Evolutionary conservation across 1,284 basidiomycete genomes (phyloP).

Genomic region (Xerocomus amazonicus): DNA sequence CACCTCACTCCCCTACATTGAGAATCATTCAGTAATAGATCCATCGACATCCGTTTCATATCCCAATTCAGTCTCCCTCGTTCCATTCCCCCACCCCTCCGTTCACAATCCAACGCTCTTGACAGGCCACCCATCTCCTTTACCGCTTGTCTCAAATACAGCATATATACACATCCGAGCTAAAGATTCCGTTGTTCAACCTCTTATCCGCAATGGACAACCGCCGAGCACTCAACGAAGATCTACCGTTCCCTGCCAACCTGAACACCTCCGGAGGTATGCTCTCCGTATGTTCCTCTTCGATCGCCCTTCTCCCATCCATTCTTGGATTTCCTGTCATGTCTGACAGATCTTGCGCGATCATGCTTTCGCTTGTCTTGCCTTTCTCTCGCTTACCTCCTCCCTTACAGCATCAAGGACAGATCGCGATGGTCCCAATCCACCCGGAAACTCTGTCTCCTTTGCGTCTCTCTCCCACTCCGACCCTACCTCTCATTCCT

Average conservation of each 20-base stretch:
- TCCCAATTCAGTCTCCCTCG: slow-evolving; percentile 1
- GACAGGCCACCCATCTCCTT: no score
- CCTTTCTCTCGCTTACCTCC: slow-evolving; percentile 7
- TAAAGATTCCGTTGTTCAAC: background rate
- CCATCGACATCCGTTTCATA: background rate
- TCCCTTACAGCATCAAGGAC: slow-evolving; percentile 8
- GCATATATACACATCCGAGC: slow-evolving; percentile 4
- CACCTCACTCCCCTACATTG: slow-evolving; percentile 3
- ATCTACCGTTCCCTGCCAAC: slow-evolving; percentile 10
- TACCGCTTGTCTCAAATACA: background rate
- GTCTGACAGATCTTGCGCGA: slow-evolving; percentile 17
- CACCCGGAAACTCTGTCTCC: slow-evolving; percentile 1
- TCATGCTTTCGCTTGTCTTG: background rate
- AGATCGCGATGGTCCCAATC: slow-evolving; percentile 1
- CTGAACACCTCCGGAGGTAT: slow-evolving; percentile 27
- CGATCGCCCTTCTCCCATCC: slow-evolving; percentile 11
- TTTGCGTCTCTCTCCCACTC: background rate
- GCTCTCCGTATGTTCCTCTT: slow-evolving; percentile 12
- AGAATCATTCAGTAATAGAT: slow-evolving; percentile 8
- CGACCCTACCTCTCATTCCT: background rate
- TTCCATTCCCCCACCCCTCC: background rate
- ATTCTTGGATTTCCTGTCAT: slow-evolving; percentile 8
- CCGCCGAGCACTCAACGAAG: slow-evolving; percentile 17
- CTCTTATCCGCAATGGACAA: slow-evolving; percentile 21
- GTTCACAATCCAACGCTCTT: background rate